Evolutionary conservation across 352 stramenopile genomes (phyloP).

Genomic region (Pythium sukuiense): DNA sequence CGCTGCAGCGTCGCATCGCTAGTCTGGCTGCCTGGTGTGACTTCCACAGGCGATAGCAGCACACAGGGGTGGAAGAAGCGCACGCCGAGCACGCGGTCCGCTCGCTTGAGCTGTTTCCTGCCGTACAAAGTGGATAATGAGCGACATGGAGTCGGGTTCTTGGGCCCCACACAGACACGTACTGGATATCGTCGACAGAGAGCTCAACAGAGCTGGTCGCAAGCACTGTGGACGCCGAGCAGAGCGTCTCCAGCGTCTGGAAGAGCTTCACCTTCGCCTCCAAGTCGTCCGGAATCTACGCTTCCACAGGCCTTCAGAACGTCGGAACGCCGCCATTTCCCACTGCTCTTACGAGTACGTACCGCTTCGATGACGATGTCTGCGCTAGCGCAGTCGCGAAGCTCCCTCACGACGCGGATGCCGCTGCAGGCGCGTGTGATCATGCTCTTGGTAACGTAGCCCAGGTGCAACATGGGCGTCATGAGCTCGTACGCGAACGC

Average conservation of each 20-base stretch:
- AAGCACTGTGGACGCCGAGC: conserved; percentile 53
- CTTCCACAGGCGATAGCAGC: conserved; percentile 60
- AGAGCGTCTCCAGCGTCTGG: conserved; percentile 52
- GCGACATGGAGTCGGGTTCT: background rate
- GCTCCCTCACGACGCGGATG: conserved; percentile 45
- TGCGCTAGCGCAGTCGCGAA: conserved; percentile 49
- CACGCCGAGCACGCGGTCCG: conserved; percentile 59
- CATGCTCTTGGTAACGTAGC: conserved; percentile 80
- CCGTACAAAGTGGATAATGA: conserved; percentile 1
- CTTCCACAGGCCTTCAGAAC: background rate
- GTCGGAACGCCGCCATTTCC: background rate
- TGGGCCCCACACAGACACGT: conserved; percentile 14
- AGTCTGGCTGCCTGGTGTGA: conserved; percentile 45
- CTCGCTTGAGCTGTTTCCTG: conserved; percentile 40
- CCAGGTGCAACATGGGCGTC: conserved; percentile 67
- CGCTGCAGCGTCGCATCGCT: conserved; percentile 39
- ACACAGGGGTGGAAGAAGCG: conserved; percentile 77
- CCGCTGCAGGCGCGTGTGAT: conserved; percentile 54
- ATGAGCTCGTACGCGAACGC: conserved; percentile 64
- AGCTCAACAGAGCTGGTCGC: conserved; percentile 66
- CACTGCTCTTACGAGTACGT: background rate
- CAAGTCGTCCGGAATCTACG: conserved; percentile 62
- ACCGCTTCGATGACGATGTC: conserved; percentile 67
- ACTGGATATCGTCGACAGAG: conserved; percentile 64
- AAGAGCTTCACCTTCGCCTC: conserved; percentile 62